These are phyloP conservation scores for Nidularia pulvinata DNA, from an alignment of 768 basidiomycete species.

Conservation along the genomic window DNA sequence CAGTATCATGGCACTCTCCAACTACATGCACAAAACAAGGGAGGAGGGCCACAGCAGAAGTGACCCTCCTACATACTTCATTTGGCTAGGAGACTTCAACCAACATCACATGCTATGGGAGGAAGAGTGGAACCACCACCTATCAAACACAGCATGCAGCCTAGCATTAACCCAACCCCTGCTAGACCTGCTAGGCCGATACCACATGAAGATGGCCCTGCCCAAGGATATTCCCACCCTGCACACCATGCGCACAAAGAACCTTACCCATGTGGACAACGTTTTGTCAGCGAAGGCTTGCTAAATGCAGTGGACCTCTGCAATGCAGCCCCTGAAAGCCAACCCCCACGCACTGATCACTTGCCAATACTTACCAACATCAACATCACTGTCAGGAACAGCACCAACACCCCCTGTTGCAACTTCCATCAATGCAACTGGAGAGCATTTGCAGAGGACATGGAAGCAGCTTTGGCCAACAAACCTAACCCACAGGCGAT, in stretches of 20 bases:
- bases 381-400: too few relatives aligned
- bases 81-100: slow-evolving; percentile 40
- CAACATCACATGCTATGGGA: slow-evolving; percentile 38
- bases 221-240: background rate
- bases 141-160: slow-evolving; percentile 2
- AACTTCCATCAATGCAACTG: background rate
- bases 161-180: background rate
- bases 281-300: background rate
- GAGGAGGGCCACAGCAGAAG: background rate
- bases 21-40: background rate
- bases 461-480: background rate
- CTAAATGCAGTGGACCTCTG: background rate
- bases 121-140: slow-evolving; percentile 8
- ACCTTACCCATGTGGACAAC: background rate
- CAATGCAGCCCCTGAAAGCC: background rate
- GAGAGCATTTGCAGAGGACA: background rate
- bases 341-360: background rate
- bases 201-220: slow-evolving; percentile 1
- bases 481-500: too few relatives aligned
- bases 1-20: slow-evolving; percentile 8
- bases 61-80: background rate
- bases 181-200: background rate
- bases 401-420: too few relatives aligned
- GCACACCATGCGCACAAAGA: background rate
- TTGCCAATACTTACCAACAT: background rate